Base-by-base conservation (phyloP, 108 stramenopile species). In the Schizochytrium sp. region DNA sequence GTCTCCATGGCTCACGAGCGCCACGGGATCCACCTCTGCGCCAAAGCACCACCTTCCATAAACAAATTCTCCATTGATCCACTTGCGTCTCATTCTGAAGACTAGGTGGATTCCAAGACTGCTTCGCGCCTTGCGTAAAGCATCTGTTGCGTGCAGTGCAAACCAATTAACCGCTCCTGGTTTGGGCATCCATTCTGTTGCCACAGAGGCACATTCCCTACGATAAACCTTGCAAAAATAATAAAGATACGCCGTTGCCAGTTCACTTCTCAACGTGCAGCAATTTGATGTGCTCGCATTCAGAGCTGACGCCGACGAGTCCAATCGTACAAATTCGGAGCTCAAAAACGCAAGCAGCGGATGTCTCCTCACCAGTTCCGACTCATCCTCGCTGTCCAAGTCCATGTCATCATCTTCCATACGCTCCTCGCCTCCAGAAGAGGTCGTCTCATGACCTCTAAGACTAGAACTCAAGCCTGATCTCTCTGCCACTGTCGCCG, bases 401-500 rank as follows among this genome's bases (percentile, higher is more conserved):
- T 69, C 64, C 64, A 69, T 69, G 64, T 69, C 64, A 44, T 69
- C 64, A 44, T 69, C 64, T 44, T 69, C 64, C 64, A 69, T 69
- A 44, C 7, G 64, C 64, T 69, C 64, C 42, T 69, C 44, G 64
- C 64, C 28, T 28, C 28, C 28, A 28, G 28, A 28, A 28, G 28
- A 28, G 28, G 28, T 28, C 28, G 28, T 28, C 28, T 28, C 28
- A 28, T 28, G 28, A 28, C 28, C 28, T 28, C 28, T 28, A 28
- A 28, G 28, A 28, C 28, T 28, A 28, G 28, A 28, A 28, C 28
- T 28, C 28, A 28, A 28, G 28, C 28, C 28, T 28, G 28, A 28
- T 28, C 28, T 28, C 28, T 28, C 28, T 28, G 28, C 28, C 28
- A 28, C 28, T 28, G 28, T 28, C 28, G 28, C 28, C 28, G 28